These are phyloP conservation scores for Neurospora sp. DNA, from an alignment of 495 filamentous ascomycete species.

Conservation along the genomic window DNA sequence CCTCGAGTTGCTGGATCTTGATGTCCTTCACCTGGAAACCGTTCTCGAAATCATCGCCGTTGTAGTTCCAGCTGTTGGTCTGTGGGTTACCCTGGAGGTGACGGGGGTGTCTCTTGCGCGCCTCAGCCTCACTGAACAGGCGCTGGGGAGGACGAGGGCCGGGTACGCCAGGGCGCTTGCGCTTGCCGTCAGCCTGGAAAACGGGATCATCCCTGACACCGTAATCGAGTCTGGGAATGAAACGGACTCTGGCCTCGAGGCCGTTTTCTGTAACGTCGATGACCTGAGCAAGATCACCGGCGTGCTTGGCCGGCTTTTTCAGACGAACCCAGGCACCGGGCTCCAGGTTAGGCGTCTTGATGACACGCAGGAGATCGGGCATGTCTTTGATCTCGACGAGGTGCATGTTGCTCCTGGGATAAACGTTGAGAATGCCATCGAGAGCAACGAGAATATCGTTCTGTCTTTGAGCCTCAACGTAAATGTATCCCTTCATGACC, in stretches of 20 bases:
- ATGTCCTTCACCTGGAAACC: conserved; percentile 92
- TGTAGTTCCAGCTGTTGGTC: conserved; percentile 70
- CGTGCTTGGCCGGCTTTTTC: conserved; percentile 68
- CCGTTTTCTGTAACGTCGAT: conserved; percentile 90
- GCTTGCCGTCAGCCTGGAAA: conserved; percentile 49
- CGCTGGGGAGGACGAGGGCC: conserved; percentile 74
- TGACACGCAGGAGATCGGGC: conserved; percentile 85
- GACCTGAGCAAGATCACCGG: conserved; percentile 84
- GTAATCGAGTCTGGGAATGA: conserved; percentile 89
- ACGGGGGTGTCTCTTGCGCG: conserved; percentile 75
- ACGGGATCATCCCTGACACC: conserved; percentile 66
- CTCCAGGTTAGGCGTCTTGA: conserved; percentile 74
- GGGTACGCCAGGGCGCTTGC: conserved; percentile 58
- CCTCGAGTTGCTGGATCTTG: conserved; percentile 72
- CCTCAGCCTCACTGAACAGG: conserved; percentile 88
- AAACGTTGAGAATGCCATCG: conserved; percentile 73
- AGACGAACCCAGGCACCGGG: conserved; percentile 89
- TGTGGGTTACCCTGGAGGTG: conserved; percentile 52
- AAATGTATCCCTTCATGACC: conserved; percentile 85
- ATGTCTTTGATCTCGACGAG: conserved; percentile 95
- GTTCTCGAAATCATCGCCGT: conserved; percentile 79
- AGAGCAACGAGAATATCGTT: conserved; percentile 73
- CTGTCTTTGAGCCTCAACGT: conserved; percentile 81
- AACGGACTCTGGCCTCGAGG: conserved; percentile 70
- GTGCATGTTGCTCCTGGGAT: conserved; percentile 70